phyloP scores from a whole-genome alignment of 2,329 filamentous ascomycete species.

The Clarireedia homoeocarpa region DNA sequence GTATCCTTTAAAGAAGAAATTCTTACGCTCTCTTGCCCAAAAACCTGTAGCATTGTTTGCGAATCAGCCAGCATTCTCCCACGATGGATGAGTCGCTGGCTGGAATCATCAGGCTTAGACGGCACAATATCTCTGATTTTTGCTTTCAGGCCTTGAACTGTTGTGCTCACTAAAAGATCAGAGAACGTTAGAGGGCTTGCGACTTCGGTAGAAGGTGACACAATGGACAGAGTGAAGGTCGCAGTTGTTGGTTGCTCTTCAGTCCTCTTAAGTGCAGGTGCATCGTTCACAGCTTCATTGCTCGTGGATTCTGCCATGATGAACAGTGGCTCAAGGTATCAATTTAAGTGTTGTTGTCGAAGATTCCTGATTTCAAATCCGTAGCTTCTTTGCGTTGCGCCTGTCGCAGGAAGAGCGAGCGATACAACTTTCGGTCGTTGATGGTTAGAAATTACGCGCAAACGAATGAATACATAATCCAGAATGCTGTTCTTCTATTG shows the following conservation, averaged over 20 bases:
- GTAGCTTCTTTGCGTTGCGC: too few relatives aligned
- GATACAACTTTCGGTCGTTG: too few relatives aligned
- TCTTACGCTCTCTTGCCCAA: conserved; percentile 41
- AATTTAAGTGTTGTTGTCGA: too few relatives aligned
- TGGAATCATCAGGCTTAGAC: conserved; percentile 43
- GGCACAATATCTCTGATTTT: conserved; percentile 46
- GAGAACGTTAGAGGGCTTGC: conserved; percentile 43
- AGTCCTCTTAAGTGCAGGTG: conserved; percentile 14
- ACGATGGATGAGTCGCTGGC: conserved; percentile 53
- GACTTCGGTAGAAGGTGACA: conserved; percentile 51
- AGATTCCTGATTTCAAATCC: too few relatives aligned
- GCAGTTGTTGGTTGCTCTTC: conserved; percentile 18
- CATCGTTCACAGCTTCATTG: conserved; percentile 8
- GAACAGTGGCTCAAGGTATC: too few relatives aligned
- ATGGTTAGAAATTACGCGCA: too few relatives aligned
- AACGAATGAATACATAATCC: too few relatives aligned
- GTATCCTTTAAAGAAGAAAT: conserved; percentile 2
- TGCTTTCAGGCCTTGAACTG: conserved; percentile 49
- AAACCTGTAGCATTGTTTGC: conserved; percentile 48
- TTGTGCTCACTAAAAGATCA: conserved; percentile 41
- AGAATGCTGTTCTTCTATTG: too few relatives aligned
- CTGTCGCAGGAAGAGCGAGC: too few relatives aligned
- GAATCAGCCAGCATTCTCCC: conserved; percentile 48
- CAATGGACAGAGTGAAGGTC: conserved; percentile 47
- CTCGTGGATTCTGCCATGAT: conserved; percentile 19